Conservation (phyloP, 768 basidiomycete species). For the Mycena capillaripes region DNA sequence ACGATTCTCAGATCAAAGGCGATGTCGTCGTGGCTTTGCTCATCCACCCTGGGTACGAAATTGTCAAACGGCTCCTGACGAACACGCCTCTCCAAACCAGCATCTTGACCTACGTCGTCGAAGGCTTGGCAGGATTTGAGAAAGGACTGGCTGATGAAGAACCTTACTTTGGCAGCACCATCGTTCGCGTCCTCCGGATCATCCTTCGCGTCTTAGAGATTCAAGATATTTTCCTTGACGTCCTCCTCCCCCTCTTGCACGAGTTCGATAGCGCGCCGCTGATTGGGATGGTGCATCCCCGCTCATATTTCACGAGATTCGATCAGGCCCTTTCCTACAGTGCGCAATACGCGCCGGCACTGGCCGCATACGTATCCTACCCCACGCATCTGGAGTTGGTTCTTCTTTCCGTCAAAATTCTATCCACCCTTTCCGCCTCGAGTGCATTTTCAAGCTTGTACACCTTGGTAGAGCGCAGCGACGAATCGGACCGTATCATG, state of each 20-base stretch:
- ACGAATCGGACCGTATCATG: slow-evolving; percentile 88
- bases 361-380: slow-evolving; percentile 85
- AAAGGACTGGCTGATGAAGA: slow-evolving; percentile 78
- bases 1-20: slow-evolving; percentile 64
- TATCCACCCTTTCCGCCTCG: slow-evolving; percentile 76
- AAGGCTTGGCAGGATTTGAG: slow-evolving; percentile 84
- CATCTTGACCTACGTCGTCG: slow-evolving; percentile 84
- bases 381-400: slow-evolving; percentile 80
- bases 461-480: slow-evolving; percentile 83
- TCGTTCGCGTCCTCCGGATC: slow-evolving; percentile 86
- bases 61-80: slow-evolving; percentile 85
- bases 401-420: slow-evolving; percentile 83
- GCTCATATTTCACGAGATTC: slow-evolving; percentile 79
- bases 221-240: slow-evolving; percentile 91
- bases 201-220: slow-evolving; percentile 85
- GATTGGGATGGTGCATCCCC: slow-evolving; percentile 68
- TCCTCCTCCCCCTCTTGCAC: slow-evolving; percentile 82
- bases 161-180: slow-evolving; percentile 79
- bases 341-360: slow-evolving; percentile 80
- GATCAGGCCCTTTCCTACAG: slow-evolving; percentile 82
- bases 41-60: slow-evolving; percentile 89
- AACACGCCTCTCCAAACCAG: slow-evolving; percentile 78
- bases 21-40: slow-evolving; percentile 71
- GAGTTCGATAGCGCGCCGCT: slow-evolving; percentile 72
- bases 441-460: slow-evolving; percentile 80